Conservation (phyloP, 148 eudicot species). For the Nepenthes mirabilis region DNA sequence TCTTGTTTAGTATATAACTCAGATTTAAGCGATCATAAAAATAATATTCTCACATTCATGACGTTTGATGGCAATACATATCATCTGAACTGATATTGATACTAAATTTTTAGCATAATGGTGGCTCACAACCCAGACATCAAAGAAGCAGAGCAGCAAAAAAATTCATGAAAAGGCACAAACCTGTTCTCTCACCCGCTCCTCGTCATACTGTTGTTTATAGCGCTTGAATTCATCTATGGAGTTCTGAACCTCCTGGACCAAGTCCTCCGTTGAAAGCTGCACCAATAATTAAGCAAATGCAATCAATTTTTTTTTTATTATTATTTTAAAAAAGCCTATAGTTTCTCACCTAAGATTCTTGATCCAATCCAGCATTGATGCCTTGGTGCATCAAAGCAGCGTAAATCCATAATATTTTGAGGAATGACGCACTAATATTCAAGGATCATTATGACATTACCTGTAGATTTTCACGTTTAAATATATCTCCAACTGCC, state of each 20-base stretch:
- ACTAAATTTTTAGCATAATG: too few species aligned
- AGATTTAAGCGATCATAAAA: too few species aligned
- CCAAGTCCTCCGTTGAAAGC: slow-evolving; percentile 73
- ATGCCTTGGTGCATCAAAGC: background rate
- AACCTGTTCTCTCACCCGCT: slow-evolving; percentile 75
- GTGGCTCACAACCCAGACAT: too few species aligned
- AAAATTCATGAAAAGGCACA: background rate
- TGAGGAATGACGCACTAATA: background rate
- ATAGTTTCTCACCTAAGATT: background rate
- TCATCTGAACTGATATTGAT: too few species aligned
- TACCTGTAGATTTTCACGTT: slow-evolving; percentile 88
- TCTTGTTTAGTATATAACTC: too few species aligned
- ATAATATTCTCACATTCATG: too few species aligned
- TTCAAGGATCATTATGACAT: slow-evolving; percentile 1
- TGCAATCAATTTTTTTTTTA: background rate
- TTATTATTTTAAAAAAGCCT: too few species aligned
- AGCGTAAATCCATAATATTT: background rate
- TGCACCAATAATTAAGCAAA: slow-evolving; percentile 13
- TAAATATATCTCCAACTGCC: slow-evolving; percentile 89
- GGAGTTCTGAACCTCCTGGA: slow-evolving; percentile 81
- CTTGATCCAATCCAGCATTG: background rate
- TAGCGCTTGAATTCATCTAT: slow-evolving; percentile 68
- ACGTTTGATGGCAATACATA: too few species aligned
- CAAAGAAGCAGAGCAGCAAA: background rate
- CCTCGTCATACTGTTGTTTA: slow-evolving; percentile 82